A percentile compares a stretch with the other conserved stretches of the same genome.
Evolutionary conservation across 2,329 filamentous ascomycete genomes (phyloP).

Genomic region (Trichoderma pleuroti): DNA sequence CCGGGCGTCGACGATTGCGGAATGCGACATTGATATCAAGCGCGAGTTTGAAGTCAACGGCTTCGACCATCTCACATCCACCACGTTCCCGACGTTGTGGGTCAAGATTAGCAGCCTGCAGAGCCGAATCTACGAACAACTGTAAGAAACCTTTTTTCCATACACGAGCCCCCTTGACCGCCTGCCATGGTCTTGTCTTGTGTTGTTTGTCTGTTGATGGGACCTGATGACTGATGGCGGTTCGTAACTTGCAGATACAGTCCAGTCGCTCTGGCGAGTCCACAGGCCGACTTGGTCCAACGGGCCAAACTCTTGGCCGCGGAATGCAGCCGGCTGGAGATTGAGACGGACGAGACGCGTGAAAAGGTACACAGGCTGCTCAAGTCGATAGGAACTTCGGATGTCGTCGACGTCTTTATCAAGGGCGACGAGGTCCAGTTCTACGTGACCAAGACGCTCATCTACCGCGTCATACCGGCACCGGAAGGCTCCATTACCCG

Average conservation of each 20-base stretch:
- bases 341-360: slow-evolving; percentile 35
- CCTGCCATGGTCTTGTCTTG: background rate
- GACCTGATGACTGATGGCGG: background rate
- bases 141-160: slow-evolving; percentile 27
- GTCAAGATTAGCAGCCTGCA: slow-evolving; percentile 54
- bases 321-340: slow-evolving; percentile 37
- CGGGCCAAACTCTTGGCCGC: slow-evolving; percentile 39
- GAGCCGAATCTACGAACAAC: slow-evolving; percentile 55
- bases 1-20: slow-evolving; percentile 54
- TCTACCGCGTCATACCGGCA: slow-evolving; percentile 51
- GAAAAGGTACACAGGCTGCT: slow-evolving; percentile 37
- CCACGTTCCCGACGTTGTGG: slow-evolving; percentile 50
- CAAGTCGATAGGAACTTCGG: slow-evolving; percentile 37
- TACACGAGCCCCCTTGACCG: background rate
- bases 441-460: slow-evolving; percentile 47
- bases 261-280: slow-evolving; percentile 41
- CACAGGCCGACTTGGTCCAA: slow-evolving; percentile 39
- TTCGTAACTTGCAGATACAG: slow-evolving; percentile 43
- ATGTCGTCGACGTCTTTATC: slow-evolving; percentile 43
- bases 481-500: slow-evolving; percentile 40
- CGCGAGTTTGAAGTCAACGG: slow-evolving; percentile 43
- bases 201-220: background rate
- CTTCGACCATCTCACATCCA: slow-evolving; percentile 29
- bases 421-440: slow-evolving; percentile 47
- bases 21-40: slow-evolving; percentile 56